Evolutionary conservation across 192 early-diverging fungal species (phyloP), one percentile per base, ranked within the genome.

Genomic region (Radiomyces spectabilis): DNA sequence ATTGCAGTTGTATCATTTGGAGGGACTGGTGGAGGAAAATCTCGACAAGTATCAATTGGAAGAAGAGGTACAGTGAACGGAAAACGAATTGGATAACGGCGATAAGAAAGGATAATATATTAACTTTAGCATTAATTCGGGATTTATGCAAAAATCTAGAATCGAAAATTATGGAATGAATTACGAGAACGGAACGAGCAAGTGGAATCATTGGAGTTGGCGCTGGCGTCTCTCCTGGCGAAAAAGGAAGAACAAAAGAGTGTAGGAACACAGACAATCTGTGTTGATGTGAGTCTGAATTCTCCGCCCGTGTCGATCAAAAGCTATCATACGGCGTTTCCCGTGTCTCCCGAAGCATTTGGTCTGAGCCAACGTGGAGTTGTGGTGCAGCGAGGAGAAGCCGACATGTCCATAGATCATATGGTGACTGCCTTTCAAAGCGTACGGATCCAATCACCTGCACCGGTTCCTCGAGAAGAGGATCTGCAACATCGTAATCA

Each of bases 1-100:
- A 37, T 37, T 61, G 34, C 37, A 42, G 24, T 35, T 61, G 8
- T 61, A 45, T 25, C 59, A 61, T 25, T 53, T 51, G 38, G 59
- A 53, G 40, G 41, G 45, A 19, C 7, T 27, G 12, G 15, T 48
- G 46, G 29, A 21, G 7, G 30, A 9, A 9, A 27, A 48, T 6
- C 21, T 48, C 5, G 46, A 48, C 15, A 48, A 48, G 15, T 48
- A 4, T 31, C 30, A 27, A 27, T 27, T 48, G 24, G 12, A 16
- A 27, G 27, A 27, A 21, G 46, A 48, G 16, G 30, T 29, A 21
- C 13, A 48, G 16, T 27, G 46, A 27, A 15, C 30, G 16, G 25
- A 48, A 48, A 22, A 4, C 12, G 46, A 48, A 12, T 15, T 48
- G 24, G 15, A 48, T n/a, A n/a, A n/a, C n/a, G n/a, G n/a, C n/a